Evolutionary conservation across 2,329 filamentous ascomycete genomes (phyloP), one percentile per base, ranked within the genome.

Genomic region (Helminthosporium solani): DNA sequence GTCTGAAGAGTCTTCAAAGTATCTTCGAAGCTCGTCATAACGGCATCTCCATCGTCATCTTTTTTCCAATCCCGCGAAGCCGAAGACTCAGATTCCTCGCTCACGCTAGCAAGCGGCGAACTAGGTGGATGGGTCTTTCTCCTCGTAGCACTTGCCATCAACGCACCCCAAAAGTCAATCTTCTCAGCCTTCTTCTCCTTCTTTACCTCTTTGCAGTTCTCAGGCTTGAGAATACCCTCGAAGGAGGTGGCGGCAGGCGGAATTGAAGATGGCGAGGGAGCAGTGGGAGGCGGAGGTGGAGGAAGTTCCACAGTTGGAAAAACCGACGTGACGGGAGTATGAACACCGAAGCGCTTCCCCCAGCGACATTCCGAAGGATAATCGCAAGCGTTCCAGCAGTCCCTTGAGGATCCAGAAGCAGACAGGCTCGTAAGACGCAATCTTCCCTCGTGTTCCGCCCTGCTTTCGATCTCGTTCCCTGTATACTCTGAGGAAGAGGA

Each of bases 331-430:
- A 57, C 25, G 3, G 64, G 61, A 2, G 58, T 62, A 5, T 66
- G 58, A 0, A 67, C 42, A 6, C 66, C 66, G 16, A 63, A 61
- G 12, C 51, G 52, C 15, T 50, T 60, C 0, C 63, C 64, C 67
- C 67, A 69, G 19, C 73, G 68, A 50, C 75, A 78, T 41, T 77
- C 70, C 21, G 64, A 70, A 0, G 75, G 75, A 46, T 75, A 77
- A 40, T 76, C 71, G 54, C 75, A 77, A 3, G 40, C 52, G 8
- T 61, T 61, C 72, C 73, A 76, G 57, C 75, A 78, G 46, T 75
- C 64, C 30, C 64, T 64, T 28, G 34, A 30, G 18, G 23, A 19
- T 18, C 14, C 20, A 28, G 42, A 4, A 40, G 43, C 21, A 23
- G 28, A 33, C 35, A 33, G 7, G 14, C 14, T 31, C 28, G 14